phyloP scores from a whole-genome alignment of 768 basidiomycete species.

The Amanita fuliginea region DNA sequence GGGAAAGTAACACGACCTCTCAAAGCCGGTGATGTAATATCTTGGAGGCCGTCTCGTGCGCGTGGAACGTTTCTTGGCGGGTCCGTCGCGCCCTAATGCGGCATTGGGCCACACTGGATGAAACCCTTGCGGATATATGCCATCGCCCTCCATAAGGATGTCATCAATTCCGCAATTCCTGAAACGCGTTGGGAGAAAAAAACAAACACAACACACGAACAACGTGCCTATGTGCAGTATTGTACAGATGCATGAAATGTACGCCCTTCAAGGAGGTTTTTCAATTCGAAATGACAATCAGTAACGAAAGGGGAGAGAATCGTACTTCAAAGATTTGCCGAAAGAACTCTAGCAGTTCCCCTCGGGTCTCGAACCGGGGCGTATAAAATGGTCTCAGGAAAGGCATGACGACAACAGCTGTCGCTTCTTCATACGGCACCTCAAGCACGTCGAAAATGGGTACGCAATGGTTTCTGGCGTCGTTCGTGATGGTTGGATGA shows the following conservation, averaged over 20 bases:
- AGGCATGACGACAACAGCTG: constrained; percentile 20
- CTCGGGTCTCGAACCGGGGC: constrained; percentile 18
- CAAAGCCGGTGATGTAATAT: constrained; percentile 22
- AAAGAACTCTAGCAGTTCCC: constrained; percentile 20
- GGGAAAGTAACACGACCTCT: constrained; percentile 16
- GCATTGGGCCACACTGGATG: constrained; percentile 11
- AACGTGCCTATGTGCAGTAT: constrained; percentile 20
- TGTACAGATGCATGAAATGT: constrained; percentile 22
- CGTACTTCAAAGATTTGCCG: constrained; percentile 17
- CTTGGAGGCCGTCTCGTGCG: constrained; percentile 14
- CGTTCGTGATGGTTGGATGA: constrained; percentile 4
- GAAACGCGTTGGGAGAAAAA: neutral
- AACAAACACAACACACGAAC: no score
- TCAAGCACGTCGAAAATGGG: constrained; percentile 17
- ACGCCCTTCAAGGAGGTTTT: constrained; percentile 14
- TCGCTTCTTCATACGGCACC: constrained; percentile 11
- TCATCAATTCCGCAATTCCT: constrained; percentile 21
- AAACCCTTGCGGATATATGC: constrained; percentile 11
- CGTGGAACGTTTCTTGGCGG: constrained; percentile 3
- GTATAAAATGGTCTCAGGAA: constrained; percentile 12
- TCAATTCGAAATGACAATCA: neutral
- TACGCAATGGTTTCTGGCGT: constrained; percentile 24
- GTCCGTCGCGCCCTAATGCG: constrained; percentile 10
- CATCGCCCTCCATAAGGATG: constrained; percentile 17
- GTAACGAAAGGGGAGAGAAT: neutral